Base-by-base conservation (phyloP, 139 green algal genomes). In the Marvania coccoides region DNA sequence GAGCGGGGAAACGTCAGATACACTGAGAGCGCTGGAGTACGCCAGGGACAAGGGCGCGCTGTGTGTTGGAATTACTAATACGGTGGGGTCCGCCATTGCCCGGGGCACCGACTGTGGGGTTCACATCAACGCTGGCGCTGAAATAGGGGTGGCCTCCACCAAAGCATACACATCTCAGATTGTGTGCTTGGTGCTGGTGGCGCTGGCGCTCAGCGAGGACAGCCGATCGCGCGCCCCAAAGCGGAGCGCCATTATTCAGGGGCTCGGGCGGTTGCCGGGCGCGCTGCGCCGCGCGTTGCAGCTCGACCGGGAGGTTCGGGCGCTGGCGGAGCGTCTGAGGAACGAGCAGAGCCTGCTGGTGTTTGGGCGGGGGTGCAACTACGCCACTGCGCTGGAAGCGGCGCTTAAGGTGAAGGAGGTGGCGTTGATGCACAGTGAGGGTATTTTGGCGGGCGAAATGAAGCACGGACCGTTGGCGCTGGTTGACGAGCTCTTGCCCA, bases 371-470 rank as follows among this genome's bases (percentile, higher is more conserved):
- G 94, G 94, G 9, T 91, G 87, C 74, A 97, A 98, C 83, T 99
- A 96, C 70, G 88, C 94, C 2, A 98, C 92, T 3, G 91, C 92
- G 4, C 68, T 99, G 51, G 94, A 99, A 70, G 88, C 81, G 2
- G 90, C 90, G 19, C 79, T 96, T 30, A 96, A 96, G 81, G 85
- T 87, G 7, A 75, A 80, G 61, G 73, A 75, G 31, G 67, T 80
- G 19, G 42, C 61, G 36, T 47, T 74, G 14, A 80, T 80, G 66
- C 67, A 80, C 57, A 61, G 78, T 35, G 92, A 99, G 70, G 94
- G 93, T 67, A 96, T 99, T 65, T 79, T 97, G 47, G 90, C 94
- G n/a, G 94, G 94, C 0, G 94, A 99, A 81, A 95, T 99, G 86
- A 99, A 99, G 86, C 94, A 99, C 74, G 93, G 94, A 0, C 91